Conservation (phyloP, 140 eudicot genomes). For the Flaveria floridana region DNA sequence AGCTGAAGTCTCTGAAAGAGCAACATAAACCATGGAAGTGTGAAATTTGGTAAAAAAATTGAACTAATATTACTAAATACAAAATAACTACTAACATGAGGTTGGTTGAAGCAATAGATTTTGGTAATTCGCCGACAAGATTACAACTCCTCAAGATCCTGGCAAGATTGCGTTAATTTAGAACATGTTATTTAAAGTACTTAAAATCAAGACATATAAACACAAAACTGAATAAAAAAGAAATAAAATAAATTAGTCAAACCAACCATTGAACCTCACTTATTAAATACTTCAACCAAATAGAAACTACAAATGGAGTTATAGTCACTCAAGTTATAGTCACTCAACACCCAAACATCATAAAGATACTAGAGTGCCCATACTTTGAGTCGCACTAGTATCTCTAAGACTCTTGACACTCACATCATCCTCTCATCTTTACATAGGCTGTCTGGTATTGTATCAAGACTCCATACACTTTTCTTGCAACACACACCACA, state of each 20-base stretch:
- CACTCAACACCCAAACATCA: not conserved
- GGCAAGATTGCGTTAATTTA: slow-evolving; percentile 25
- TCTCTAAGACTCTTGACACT: not conserved
- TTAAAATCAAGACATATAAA: not conserved
- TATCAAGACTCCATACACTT: not conserved
- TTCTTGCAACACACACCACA: not conserved
- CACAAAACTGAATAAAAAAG: not conserved
- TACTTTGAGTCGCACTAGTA: not conserved
- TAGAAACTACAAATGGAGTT: not conserved
- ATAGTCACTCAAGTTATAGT: too few relatives aligned
- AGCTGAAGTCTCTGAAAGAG: slow-evolving; percentile 69
- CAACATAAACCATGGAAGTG: slow-evolving; percentile 19
- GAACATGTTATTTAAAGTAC: not conserved
- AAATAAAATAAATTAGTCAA: not conserved
- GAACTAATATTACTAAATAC: slow-evolving; percentile 1
- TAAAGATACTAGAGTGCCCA: not conserved
- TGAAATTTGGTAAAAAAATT: not conserved
- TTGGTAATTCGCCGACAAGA: slow-evolving; percentile 53
- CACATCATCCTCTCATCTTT: not conserved
- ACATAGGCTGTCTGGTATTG: not conserved
- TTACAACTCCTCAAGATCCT: slow-evolving; percentile 83
- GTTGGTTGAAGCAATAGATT: slow-evolving; percentile 33
- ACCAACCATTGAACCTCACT: not conserved
- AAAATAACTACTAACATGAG: slow-evolving; percentile 49
- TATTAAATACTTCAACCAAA: not conserved